phyloP scores from a whole-genome alignment of 495 filamentous ascomycete genomes.

The Podospora australis region DNA sequence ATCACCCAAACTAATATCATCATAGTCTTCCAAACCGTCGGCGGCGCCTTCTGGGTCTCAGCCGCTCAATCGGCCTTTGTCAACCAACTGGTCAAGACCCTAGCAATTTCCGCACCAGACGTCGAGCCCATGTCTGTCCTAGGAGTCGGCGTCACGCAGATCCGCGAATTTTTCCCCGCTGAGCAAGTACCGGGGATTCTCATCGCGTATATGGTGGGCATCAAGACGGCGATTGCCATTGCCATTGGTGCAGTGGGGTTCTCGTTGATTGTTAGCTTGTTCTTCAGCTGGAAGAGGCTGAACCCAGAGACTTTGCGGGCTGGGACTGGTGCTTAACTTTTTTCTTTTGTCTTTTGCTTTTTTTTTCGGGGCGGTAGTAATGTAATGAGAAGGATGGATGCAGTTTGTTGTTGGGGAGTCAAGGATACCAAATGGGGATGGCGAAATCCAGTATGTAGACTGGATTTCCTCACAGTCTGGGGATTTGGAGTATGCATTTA shows the following conservation, averaged over 20 bases:
- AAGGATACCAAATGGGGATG: too few relatives aligned
- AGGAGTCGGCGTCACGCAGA: constrained; percentile 33
- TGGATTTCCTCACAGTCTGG: too few relatives aligned
- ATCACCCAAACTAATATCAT: neutral
- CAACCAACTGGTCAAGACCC: constrained; percentile 32
- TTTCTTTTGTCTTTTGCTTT: neutral
- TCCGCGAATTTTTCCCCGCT: constrained; percentile 30
- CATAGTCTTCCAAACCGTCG: constrained; percentile 45
- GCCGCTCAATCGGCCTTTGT: constrained; percentile 45
- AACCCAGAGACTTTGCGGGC: constrained; percentile 16
- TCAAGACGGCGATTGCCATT: constrained; percentile 44
- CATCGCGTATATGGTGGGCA: constrained; percentile 51
- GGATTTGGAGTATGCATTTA: too few relatives aligned
- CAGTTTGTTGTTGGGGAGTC: too few relatives aligned
- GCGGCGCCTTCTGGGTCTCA: constrained; percentile 42
- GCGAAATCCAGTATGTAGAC: too few relatives aligned
- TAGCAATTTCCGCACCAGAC: constrained; percentile 32
- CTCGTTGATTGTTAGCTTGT: constrained; percentile 19
- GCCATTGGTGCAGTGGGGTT: constrained; percentile 26
- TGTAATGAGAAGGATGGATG: too few relatives aligned
- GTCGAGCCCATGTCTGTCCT: constrained; percentile 37
- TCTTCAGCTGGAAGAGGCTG: constrained; percentile 19
- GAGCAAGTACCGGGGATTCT: constrained; percentile 46
- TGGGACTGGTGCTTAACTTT: constrained; percentile 14
- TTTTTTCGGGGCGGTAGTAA: neutral